Base-by-base conservation (phyloP, 2,329 filamentous ascomycete genomes). In the Didymella glomerata region DNA sequence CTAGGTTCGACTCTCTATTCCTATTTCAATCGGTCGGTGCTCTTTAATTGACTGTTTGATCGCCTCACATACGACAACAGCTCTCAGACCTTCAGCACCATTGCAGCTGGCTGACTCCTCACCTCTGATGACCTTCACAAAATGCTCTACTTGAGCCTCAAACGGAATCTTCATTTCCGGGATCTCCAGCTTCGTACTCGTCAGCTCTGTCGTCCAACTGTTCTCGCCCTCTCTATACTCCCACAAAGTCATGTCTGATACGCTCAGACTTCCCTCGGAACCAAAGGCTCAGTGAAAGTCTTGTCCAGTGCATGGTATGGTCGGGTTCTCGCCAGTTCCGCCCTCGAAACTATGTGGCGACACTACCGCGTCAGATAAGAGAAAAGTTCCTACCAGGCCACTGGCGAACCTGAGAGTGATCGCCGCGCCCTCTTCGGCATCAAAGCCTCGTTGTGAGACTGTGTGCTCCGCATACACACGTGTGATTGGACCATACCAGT, bases 31-130 rank as follows among this genome's bases (percentile, higher is more conserved):
- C 8, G 49, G 49, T 4, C 22, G 14, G 22, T 22, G 11, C 13
- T 53, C 49, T 30, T 38, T 27, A 41, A 53, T 53, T 18, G 49
- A 53, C 49, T 3, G 36, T n/a, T 53, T 53, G 27, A 53, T 34
- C 4, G 41, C 49, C 22, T 46, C 28, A 6, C 49, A 53, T 13
- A 53, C 40, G 3, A 53, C 10, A 9, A 53, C 28, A 36, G 41
- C 49, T 30, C 41, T 53, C 16, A 53, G 7, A 1, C 28, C 41
- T n/a, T 53, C 41, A 7, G 11, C 16, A 2, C 30, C 49, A 28
- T 38, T 22, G 3, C 49, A 53, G 22, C 49, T 53, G 5, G 49
- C 14, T 24, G n/a, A 1, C 10, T 53, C 49, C 32, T 45, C 41
- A 8, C 16, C 40, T 34, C 10, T 45, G 16, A 45, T 38, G 3